Evolutionary conservation across 805 yeast genomes (phyloP).

Genomic region (Metschnikowia picachoensis): DNA sequence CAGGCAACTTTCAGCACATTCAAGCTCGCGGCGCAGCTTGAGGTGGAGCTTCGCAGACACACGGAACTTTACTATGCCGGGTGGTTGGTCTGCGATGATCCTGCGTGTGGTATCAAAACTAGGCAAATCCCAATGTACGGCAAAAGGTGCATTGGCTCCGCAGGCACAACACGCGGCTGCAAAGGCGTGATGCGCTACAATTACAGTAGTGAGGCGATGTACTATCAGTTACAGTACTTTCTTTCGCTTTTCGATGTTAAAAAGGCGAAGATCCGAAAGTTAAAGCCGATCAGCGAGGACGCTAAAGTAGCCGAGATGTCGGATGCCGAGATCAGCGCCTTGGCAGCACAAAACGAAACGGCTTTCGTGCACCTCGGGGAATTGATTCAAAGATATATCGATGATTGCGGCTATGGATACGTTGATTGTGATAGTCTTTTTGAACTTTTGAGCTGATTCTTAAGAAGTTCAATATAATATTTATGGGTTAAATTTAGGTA

Average conservation of each 20-base stretch:
- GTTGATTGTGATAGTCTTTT: constrained; percentile 85
- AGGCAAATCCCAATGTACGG: constrained; percentile 90
- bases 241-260: constrained; percentile 78
- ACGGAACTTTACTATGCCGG: constrained; percentile 81
- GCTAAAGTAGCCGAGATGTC: constrained; percentile 19
- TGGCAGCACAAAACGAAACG: constrained; percentile 75
- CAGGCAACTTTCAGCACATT: constrained; percentile 46
- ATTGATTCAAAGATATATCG: constrained; percentile 68
- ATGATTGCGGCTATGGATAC: constrained; percentile 81
- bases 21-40: constrained; percentile 68
- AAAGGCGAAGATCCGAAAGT: constrained; percentile 55
- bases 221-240: constrained; percentile 80
- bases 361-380: constrained; percentile 49
- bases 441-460: constrained; percentile 42
- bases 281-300: constrained; percentile 50
- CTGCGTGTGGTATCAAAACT: constrained; percentile 73
- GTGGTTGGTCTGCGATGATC: constrained; percentile 80
- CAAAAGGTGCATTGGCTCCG: constrained; percentile 67
- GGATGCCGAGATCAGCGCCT: constrained; percentile 58
- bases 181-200: constrained; percentile 79
- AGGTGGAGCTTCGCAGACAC: constrained; percentile 61
- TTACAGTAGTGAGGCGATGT: constrained; percentile 75
- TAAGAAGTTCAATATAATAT: too few relatives aligned
- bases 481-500: not conserved
- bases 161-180: constrained; percentile 59